These are phyloP conservation scores for Mortierella sp. DNA, from an alignment of 371 early-diverging fungal genomes.

Conservation along the genomic window DNA sequence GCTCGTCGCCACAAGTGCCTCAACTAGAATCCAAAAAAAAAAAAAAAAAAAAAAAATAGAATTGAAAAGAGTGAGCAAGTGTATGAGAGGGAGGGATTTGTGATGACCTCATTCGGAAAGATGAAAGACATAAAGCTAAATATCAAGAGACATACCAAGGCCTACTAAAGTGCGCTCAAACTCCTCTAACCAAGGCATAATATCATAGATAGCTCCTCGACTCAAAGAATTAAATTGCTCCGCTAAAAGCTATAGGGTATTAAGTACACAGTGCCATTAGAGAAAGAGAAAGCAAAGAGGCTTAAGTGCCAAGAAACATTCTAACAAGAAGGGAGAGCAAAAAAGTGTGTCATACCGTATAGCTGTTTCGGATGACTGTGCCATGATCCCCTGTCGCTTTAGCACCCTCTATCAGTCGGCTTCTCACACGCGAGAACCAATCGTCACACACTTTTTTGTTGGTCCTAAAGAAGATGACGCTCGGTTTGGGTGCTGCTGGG, in stretches of 20 bases:
- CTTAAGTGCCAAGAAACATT: too few relatives aligned
- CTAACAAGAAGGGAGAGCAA: too few relatives aligned
- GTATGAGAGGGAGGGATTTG: neutral
- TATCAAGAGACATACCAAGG: conserved; percentile 36
- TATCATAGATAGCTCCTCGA: conserved; percentile 40
- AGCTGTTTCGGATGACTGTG: conserved; percentile 57
- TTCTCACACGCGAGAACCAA: conserved; percentile 76
- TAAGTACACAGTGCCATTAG: too few relatives aligned
- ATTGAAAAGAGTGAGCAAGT: neutral
- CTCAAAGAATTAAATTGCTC: conserved; percentile 31
- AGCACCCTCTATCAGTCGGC: conserved; percentile 58
- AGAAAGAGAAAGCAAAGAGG: neutral
- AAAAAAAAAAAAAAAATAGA: neutral
- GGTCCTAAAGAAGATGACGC: conserved; percentile 75
- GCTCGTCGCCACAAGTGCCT: conserved; percentile 24
- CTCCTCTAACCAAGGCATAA: conserved; percentile 41
- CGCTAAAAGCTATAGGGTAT: conserved; percentile 19
- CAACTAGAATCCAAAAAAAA: conserved; percentile 17
- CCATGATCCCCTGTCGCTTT: conserved; percentile 55
- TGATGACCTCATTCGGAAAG: neutral
- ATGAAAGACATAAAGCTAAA: too few relatives aligned
- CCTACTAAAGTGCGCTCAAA: conserved; percentile 38
- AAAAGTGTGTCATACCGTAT: conserved; percentile 43
- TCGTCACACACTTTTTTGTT: conserved; percentile 81
- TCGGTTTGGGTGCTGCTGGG: conserved; percentile 72